Evolutionary conservation across 2,329 filamentous ascomycete genomes (phyloP).

Genomic region (Trichoderma sp.): DNA sequence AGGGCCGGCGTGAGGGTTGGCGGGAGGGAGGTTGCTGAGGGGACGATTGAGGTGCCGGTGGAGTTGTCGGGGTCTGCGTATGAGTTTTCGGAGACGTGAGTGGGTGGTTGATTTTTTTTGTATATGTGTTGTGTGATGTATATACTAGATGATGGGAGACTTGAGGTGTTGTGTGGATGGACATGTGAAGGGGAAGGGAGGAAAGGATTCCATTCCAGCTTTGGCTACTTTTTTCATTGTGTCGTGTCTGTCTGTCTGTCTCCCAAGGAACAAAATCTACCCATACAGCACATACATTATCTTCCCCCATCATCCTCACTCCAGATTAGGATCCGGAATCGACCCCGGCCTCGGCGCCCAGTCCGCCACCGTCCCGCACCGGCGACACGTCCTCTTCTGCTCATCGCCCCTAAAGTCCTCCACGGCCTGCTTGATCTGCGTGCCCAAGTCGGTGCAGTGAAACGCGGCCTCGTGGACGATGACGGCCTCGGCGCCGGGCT

Average conservation of each 20-base stretch:
- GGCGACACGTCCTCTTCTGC: slow-evolving; percentile 68
- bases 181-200: not conserved
- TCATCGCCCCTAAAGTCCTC: slow-evolving; percentile 70
- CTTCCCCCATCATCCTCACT: not conserved
- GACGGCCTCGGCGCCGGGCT: slow-evolving; percentile 16
- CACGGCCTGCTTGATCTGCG: slow-evolving; percentile 90
- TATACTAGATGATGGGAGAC: not conserved
- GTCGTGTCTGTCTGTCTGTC: not conserved
- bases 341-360: slow-evolving; percentile 60
- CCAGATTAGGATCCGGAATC: slow-evolving; percentile 58
- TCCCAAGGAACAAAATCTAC: not conserved
- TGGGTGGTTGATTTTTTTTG: not conserved
- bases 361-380: slow-evolving; percentile 74
- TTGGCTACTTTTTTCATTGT: not conserved
- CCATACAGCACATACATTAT: not conserved
- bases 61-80: slow-evolving; percentile 76
- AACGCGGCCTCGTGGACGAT: slow-evolving; percentile 85
- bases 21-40: slow-evolving; percentile 81
- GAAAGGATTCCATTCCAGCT: not conserved
- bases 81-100: slow-evolving; percentile 68
- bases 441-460: slow-evolving; percentile 84
- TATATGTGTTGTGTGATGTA: slow-evolving; percentile 7
- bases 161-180: not conserved
- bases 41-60: slow-evolving; percentile 77
- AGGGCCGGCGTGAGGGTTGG: slow-evolving; percentile 74